Evolutionary conservation across 139 green algal genomes (phyloP).

Genomic region (Auxenochlorella pyrenoidosa): DNA sequence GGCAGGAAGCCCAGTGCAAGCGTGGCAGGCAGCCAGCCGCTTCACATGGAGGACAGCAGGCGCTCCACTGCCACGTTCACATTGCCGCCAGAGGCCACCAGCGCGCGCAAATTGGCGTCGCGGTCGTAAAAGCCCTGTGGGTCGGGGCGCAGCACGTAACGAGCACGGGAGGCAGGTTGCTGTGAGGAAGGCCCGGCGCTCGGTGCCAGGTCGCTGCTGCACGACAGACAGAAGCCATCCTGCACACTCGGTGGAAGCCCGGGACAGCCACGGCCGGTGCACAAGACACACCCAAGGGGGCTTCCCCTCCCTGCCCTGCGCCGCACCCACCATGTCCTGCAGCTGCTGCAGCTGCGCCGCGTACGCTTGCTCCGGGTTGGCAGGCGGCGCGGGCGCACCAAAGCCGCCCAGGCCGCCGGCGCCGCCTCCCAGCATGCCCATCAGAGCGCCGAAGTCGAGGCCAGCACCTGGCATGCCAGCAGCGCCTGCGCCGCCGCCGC

Average conservation of each 20-base stretch:
- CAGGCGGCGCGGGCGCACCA: slow-evolving; percentile 52
- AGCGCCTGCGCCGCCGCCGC: not conserved
- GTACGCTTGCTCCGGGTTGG: slow-evolving; percentile 79
- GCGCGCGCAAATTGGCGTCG: slow-evolving; percentile 66
- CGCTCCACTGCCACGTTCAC: slow-evolving; percentile 91
- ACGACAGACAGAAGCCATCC: not conserved
- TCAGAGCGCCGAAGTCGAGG: slow-evolving; percentile 37
- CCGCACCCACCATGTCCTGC: slow-evolving; percentile 34
- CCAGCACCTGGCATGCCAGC: slow-evolving; percentile 6
- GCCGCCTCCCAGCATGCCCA: slow-evolving; percentile 29
- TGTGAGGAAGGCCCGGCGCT: too few relatives aligned
- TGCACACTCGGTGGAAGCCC: too few relatives aligned
- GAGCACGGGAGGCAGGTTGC: not conserved
- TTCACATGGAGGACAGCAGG: slow-evolving; percentile 62
- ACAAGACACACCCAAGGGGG: not conserved
- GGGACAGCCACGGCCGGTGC: not conserved
- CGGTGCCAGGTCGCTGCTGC: too few relatives aligned
- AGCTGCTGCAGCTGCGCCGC: slow-evolving; percentile 91
- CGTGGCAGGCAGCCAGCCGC: not conserved
- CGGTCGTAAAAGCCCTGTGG: slow-evolving; percentile 84
- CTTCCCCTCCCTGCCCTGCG: too few relatives aligned
- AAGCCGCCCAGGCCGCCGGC: slow-evolving; percentile 41
- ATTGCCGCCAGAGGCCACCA: slow-evolving; percentile 85
- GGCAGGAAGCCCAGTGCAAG: too few relatives aligned
- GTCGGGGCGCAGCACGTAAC: not conserved